Evolutionary conservation across 495 filamentous ascomycete genomes (phyloP).

Genomic region (Lasiosphaeria hispida): DNA sequence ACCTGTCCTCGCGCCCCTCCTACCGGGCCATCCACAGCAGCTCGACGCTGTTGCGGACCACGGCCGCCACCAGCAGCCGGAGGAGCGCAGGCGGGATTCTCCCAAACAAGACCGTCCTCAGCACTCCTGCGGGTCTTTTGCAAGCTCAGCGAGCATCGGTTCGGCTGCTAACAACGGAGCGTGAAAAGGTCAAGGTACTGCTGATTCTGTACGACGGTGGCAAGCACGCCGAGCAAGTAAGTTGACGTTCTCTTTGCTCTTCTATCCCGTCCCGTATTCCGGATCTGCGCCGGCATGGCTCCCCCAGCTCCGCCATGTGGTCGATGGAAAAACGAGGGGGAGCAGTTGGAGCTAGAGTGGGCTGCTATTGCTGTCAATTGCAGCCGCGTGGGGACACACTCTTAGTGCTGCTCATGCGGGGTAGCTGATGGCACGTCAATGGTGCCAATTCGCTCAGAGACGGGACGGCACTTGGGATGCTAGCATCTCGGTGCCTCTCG

Average conservation of each 20-base stretch:
- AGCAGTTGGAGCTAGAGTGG: background rate
- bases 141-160: constrained; percentile 4
- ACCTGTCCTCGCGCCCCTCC: constrained; percentile 16
- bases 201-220: constrained; percentile 56
- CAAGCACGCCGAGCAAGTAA: constrained; percentile 50
- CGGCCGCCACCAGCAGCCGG: background rate
- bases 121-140: background rate
- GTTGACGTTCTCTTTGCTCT: constrained; percentile 17
- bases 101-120: background rate
- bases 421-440: constrained; percentile 8
- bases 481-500: constrained; percentile 8
- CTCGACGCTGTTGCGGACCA: background rate
- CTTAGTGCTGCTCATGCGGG: constrained; percentile 3
- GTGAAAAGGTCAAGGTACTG: constrained; percentile 59
- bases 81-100: background rate
- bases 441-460: background rate
- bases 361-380: no score
- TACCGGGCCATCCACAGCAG: background rate
- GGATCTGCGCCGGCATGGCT: background rate
- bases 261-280: background rate
- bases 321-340: background rate
- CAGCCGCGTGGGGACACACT: background rate
- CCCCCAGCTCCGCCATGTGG: background rate
- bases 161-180: constrained; percentile 45
- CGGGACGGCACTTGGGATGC: constrained; percentile 14